Percentiles rank a stretch among this genome's conserved stretches.
Evolutionary conservation across 192 early-diverging fungal species (phyloP).

Genomic region (Coemansia aciculifera): DNA sequence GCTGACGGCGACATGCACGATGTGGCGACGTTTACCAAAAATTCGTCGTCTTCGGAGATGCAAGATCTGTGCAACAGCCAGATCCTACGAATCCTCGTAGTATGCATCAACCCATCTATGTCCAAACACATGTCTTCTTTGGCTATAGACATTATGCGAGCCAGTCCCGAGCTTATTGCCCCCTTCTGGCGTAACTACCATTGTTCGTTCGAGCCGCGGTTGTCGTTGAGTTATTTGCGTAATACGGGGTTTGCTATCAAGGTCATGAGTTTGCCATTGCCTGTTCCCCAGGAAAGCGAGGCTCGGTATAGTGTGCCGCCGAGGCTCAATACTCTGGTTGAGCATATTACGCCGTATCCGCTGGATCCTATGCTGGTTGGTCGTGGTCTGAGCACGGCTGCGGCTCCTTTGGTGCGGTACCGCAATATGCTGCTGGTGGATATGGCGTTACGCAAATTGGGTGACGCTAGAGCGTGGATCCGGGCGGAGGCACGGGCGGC

Average conservation of each 20-base stretch:
- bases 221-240: slow-evolving; percentile 41
- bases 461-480: slow-evolving; percentile 28
- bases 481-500: slow-evolving; percentile 8
- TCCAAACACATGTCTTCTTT: slow-evolving; percentile 35
- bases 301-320: slow-evolving; percentile 22
- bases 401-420: slow-evolving; percentile 37
- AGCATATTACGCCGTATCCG: slow-evolving; percentile 39
- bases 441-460: slow-evolving; percentile 42
- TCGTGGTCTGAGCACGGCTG: slow-evolving; percentile 29
- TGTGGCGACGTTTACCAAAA: slow-evolving; percentile 22
- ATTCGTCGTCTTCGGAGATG: slow-evolving; percentile 14
- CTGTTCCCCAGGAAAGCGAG: slow-evolving; percentile 17
- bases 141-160: slow-evolving; percentile 36
- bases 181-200: slow-evolving; percentile 49
- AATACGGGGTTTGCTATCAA: slow-evolving; percentile 43
- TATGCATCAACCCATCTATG: slow-evolving; percentile 27
- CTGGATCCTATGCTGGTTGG: slow-evolving; percentile 26
- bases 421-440: slow-evolving; percentile 42
- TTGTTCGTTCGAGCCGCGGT: slow-evolving; percentile 45
- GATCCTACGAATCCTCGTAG: slow-evolving; percentile 46
- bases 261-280: slow-evolving; percentile 34
- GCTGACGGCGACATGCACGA: slow-evolving; percentile 13
- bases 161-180: slow-evolving; percentile 50
- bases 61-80: slow-evolving; percentile 43
- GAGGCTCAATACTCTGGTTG: slow-evolving; percentile 37